Percentiles rank a stretch among this genome's conserved stretches.
These are phyloP conservation scores for Lasiodiplodia sp. DNA, from an alignment of 2,329 filamentous ascomycete species.

Conservation along the genomic window DNA sequence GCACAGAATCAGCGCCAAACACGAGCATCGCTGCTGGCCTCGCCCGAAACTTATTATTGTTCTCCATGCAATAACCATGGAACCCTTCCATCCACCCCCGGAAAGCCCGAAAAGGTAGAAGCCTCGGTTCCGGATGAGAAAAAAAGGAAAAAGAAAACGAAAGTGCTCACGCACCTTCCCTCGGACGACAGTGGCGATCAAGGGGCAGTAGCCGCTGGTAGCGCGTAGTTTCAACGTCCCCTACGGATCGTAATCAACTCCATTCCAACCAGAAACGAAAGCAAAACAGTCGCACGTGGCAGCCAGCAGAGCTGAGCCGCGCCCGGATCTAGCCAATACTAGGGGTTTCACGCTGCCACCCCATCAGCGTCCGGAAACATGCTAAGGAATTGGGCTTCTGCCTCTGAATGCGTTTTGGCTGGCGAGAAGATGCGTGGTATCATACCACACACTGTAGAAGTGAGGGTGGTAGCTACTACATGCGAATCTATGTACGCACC, in stretches of 20 bases:
- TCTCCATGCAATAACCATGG: not conserved
- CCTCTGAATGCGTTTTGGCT: not conserved
- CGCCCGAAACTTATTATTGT: not conserved
- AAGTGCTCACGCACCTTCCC: too few relatives aligned
- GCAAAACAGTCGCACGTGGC: not conserved
- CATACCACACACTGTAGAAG: not conserved
- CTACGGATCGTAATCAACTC: not conserved
- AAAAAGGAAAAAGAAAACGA: too few relatives aligned
- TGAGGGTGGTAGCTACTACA: not conserved
- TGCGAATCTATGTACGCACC: not conserved
- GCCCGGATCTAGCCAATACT: too few relatives aligned
- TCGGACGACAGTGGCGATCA: too few relatives aligned
- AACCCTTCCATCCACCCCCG: not conserved
- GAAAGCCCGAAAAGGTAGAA: not conserved
- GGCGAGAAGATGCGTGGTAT: not conserved
- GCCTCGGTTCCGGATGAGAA: not conserved
- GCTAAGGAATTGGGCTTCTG: not conserved
- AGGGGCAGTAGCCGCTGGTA: too few relatives aligned
- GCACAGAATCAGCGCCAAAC: not conserved
- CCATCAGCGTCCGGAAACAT: not conserved
- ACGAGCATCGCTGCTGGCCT: not conserved
- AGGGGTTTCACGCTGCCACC: not conserved
- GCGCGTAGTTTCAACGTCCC: too few relatives aligned
- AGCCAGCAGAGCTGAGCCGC: not conserved
- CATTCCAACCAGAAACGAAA: not conserved